Evolutionary conservation across 495 filamentous ascomycete species (phyloP).

Genomic region (Clavariopsis aquatica): DNA sequence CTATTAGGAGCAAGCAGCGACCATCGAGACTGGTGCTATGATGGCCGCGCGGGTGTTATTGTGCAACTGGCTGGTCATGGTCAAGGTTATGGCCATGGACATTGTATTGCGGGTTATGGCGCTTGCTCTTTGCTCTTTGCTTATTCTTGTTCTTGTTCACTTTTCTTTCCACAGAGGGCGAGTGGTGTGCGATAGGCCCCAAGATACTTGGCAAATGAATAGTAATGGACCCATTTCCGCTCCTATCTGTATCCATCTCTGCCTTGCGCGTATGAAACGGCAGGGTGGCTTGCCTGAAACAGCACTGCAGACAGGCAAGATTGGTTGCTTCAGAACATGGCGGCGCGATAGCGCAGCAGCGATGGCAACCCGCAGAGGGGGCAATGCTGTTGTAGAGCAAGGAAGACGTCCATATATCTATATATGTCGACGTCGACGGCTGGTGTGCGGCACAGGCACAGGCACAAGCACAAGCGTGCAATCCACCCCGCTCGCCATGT

Average conservation of each 20-base stretch:
- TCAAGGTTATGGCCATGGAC: not conserved
- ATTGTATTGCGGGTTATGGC: not conserved
- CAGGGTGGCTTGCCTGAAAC: conserved; percentile 3
- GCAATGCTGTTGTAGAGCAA: no score
- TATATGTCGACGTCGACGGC: no score
- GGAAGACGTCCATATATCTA: not conserved
- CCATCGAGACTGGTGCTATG: conserved; percentile 31
- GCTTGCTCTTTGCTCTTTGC: not conserved
- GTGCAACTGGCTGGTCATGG: no score
- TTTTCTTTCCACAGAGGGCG: not conserved
- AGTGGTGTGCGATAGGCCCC: not conserved
- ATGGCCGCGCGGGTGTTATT: conserved; percentile 11
- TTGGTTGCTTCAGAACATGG: not conserved
- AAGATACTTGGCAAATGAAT: not conserved
- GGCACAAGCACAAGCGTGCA: not conserved
- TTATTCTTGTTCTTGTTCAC: conserved; percentile 11
- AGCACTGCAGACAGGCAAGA: not conserved
- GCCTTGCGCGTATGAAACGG: not conserved
- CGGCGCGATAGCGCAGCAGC: not conserved
- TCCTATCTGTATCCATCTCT: not conserved
- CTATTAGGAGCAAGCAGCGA: not conserved
- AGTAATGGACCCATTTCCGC: not conserved
- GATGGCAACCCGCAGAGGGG: not conserved
- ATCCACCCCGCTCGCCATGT: not conserved
- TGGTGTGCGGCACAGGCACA: no score